Base-by-base conservation (phyloP, 2,329 filamentous ascomycete genomes). In the Talaromyces atroroseus region DNA sequence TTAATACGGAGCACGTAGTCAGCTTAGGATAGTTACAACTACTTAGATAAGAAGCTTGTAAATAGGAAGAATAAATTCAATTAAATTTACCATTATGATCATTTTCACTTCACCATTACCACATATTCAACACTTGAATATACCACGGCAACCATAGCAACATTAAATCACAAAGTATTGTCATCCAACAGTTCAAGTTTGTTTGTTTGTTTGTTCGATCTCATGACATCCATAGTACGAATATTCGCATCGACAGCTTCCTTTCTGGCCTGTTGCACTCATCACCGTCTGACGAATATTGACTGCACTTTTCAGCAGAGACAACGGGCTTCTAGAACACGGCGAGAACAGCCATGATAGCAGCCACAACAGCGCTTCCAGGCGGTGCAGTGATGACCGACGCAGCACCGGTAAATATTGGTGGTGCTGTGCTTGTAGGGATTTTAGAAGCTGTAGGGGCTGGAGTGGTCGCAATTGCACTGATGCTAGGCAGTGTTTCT, bases 371-470 rank as follows among this genome's bases (percentile, higher is more conserved):
- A 5, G 20, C 38, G 6, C 49, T 42, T 7, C 42, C 20, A 20
- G 45, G 23, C 10, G n/a, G 24, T 40, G 14, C 24, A 12, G 49
- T 32, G 16, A 49, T 11, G 16, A 7, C 20, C n/a, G 45, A 45
- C 21, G 49, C 55, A 42, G 55, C 44, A 14, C 55, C 54, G 7
- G 54, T 57, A 20, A 52, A 57, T 21, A 40, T 1, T 5, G 54
- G 54, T 18, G 32, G 49, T 16, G 29, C 24, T 8, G 52, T n/a
- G n/a, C 11, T n/a, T 7, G 52, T 48, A 26, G 44, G n/a, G 21
- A n/a, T n/a, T n/a, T n/a, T n/a, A n/a, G n/a, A n/a, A n/a, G n/a
- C n/a, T n/a, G n/a, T 48, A 26, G 44, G n/a, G 21, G 20, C 42
- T 2, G 29, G 32, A 21, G 44, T 32, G 4, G 23, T 36, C 5